A percentile compares a stretch with the other conserved stretches of the same genome.
phyloP scores from a whole-genome alignment of 2,329 filamentous ascomycete genomes.

The Aureobasidium lini region DNA sequence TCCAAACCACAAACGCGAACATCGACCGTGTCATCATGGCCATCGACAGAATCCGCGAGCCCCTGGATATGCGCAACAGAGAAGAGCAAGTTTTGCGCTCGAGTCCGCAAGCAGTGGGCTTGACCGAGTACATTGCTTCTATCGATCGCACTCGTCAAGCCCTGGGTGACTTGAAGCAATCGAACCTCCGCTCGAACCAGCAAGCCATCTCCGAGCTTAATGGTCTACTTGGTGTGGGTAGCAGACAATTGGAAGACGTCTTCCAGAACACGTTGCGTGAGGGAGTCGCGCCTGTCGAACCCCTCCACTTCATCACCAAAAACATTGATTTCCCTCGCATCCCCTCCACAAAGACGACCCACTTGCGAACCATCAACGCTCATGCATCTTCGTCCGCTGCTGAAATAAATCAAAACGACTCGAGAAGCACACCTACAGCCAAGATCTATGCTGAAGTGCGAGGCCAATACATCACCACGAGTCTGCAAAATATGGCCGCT shows the following conservation, averaged over 20 bases:
- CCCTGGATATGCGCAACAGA: slow-evolving; percentile 83
- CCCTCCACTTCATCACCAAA: slow-evolving; percentile 88
- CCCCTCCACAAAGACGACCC: slow-evolving; percentile 65
- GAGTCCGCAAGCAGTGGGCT: slow-evolving; percentile 70
- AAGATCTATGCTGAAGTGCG: slow-evolving; percentile 80
- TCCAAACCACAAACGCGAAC: slow-evolving; percentile 84
- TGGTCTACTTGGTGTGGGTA: slow-evolving; percentile 69
- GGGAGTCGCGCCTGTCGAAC: slow-evolving; percentile 74
- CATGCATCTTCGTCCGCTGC: slow-evolving; percentile 25
- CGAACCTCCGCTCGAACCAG: slow-evolving; percentile 89
- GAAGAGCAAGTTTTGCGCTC: slow-evolving; percentile 82
- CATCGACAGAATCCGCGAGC: slow-evolving; percentile 81
- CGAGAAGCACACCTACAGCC: slow-evolving; percentile 59
- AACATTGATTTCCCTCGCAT: slow-evolving; percentile 67
- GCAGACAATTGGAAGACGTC: slow-evolving; percentile 72
- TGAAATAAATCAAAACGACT: slow-evolving; percentile 23
- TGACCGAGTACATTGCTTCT: slow-evolving; percentile 79
- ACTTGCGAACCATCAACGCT: slow-evolving; percentile 69
- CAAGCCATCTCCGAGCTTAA: slow-evolving; percentile 76
- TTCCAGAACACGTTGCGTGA: slow-evolving; percentile 74
- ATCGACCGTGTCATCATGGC: slow-evolving; percentile 78
- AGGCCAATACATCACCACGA: slow-evolving; percentile 75
- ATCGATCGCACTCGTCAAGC: slow-evolving; percentile 83
- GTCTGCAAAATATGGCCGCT: slow-evolving; percentile 76
- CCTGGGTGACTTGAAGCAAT: slow-evolving; percentile 73